phyloP scores from a whole-genome alignment of 345 rosid species.

The Kandelia obovata region DNA sequence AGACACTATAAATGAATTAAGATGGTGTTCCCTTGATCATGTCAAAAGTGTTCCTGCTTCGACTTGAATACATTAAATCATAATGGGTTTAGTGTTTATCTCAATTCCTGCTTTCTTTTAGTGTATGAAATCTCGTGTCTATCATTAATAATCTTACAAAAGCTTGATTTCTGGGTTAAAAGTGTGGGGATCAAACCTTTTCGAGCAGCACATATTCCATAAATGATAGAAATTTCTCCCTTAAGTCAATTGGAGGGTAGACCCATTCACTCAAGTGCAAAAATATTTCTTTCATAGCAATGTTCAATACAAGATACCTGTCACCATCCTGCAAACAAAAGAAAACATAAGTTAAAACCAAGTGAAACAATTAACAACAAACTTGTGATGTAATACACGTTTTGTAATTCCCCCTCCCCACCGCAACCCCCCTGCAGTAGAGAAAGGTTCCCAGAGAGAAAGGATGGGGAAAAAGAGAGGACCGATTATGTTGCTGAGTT shows the following conservation, averaged over 20 bases:
- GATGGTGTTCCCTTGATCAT: neutral
- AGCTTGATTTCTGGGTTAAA: neutral
- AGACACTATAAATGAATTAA: neutral
- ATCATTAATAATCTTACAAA: neutral
- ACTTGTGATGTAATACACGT: no score
- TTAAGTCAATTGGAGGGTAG: slow-evolving; percentile 41
- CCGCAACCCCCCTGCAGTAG: no score
- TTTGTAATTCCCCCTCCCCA: no score
- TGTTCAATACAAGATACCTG: slow-evolving; percentile 60
- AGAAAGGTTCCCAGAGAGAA: no score
- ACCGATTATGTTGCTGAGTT: neutral
- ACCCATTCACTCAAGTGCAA: slow-evolving; percentile 58
- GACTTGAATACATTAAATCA: neutral
- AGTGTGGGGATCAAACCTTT: slow-evolving; percentile 48
- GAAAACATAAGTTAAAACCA: slow-evolving; percentile 11
- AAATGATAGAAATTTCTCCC: slow-evolving; percentile 56
- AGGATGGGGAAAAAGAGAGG: neutral
- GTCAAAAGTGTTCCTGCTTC: neutral
- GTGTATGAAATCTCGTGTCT: neutral
- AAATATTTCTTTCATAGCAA: slow-evolving; percentile 56
- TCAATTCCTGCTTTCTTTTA: neutral
- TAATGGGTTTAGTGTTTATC: neutral
- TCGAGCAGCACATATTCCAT: slow-evolving; percentile 59
- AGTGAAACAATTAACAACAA: neutral
- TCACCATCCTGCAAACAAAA: slow-evolving; percentile 57